Percentiles rank a stretch among this genome's conserved stretches.
phyloP scores from a whole-genome alignment of 176 grass and related monocot species.

The Rhipidocladum racemiflorum region DNA sequence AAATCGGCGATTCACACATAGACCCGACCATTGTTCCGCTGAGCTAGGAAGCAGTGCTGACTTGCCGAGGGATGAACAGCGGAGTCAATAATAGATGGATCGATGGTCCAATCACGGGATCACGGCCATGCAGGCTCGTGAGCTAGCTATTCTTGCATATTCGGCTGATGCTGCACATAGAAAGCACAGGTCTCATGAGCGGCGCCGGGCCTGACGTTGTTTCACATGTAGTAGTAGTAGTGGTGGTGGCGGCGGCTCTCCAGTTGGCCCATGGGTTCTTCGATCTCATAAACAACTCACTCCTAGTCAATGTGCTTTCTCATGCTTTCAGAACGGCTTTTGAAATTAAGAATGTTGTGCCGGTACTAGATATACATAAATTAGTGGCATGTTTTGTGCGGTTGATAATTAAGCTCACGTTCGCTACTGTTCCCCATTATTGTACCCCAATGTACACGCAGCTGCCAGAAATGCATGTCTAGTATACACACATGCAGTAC shows the following conservation, averaged over 20 bases:
- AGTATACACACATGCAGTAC: not conserved
- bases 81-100: slow-evolving; percentile 27
- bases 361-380: not conserved
- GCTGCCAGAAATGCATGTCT: slow-evolving; percentile 9
- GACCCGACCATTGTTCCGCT: not conserved
- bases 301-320: slow-evolving; percentile 25
- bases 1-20: not conserved
- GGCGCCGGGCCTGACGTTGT: slow-evolving; percentile 13
- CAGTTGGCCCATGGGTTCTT: not conserved
- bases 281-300: slow-evolving; percentile 21
- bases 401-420: too few species aligned
- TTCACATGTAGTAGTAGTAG: not conserved
- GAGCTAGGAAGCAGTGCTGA: slow-evolving; percentile 31
- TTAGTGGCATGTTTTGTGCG: too few species aligned
- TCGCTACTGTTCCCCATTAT: too few species aligned
- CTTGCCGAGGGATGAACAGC: not conserved
- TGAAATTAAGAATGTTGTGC: not conserved
- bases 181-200: slow-evolving; percentile 17
- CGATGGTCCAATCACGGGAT: not conserved
- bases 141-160: not conserved
- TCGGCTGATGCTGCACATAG: slow-evolving; percentile 30
- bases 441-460: slow-evolving; percentile 1
- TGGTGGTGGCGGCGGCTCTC: not conserved
- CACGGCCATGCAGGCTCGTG: slow-evolving; percentile 1
- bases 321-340: slow-evolving; percentile 24